Evolutionary conservation across 352 stramenopile species (phyloP).

Genomic region (Phytophthora cactorum): DNA sequence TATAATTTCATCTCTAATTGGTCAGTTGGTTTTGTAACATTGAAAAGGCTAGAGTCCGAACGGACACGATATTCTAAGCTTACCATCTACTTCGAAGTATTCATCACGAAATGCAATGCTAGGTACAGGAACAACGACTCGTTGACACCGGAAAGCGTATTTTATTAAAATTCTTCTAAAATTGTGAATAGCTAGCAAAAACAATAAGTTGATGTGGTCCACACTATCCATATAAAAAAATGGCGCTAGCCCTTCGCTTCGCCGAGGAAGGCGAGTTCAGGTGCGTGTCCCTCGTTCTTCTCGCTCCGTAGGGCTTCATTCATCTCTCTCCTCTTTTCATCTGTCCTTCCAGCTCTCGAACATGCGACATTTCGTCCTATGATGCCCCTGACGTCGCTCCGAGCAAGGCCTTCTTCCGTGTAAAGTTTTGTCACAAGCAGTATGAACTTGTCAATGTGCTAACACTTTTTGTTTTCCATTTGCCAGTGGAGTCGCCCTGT

Average conservation of each 20-base stretch:
- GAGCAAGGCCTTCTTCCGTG: slow-evolving; percentile 62
- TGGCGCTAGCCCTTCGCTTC: slow-evolving; percentile 52
- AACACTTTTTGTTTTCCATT: background rate
- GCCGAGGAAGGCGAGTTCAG: slow-evolving; percentile 62
- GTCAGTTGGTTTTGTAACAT: too few species aligned
- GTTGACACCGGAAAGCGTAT: too few species aligned
- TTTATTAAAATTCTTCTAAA: too few species aligned
- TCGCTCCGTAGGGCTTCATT: background rate
- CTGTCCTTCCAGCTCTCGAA: slow-evolving; percentile 48
- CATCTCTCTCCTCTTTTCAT: background rate
- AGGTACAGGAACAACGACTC: too few species aligned
- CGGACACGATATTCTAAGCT: too few species aligned
- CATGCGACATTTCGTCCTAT: slow-evolving; percentile 37
- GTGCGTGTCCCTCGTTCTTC: slow-evolving; percentile 27
- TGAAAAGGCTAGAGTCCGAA: too few species aligned
- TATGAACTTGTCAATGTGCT: background rate
- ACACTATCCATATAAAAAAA: slow-evolving; percentile 2
- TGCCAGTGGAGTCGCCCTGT: slow-evolving; percentile 58
- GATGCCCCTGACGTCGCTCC: slow-evolving; percentile 27
- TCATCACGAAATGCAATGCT: too few species aligned
- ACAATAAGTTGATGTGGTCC: too few species aligned
- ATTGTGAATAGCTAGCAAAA: too few species aligned
- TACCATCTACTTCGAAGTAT: too few species aligned
- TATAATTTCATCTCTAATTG: too few species aligned
- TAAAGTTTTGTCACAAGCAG: slow-evolving; percentile 30